Percentiles rank a stretch among this genome's conserved stretches.
Conservation (phyloP, 2,329 filamentous ascomycete genomes). For the Cephalotrichum gorgonifer region DNA sequence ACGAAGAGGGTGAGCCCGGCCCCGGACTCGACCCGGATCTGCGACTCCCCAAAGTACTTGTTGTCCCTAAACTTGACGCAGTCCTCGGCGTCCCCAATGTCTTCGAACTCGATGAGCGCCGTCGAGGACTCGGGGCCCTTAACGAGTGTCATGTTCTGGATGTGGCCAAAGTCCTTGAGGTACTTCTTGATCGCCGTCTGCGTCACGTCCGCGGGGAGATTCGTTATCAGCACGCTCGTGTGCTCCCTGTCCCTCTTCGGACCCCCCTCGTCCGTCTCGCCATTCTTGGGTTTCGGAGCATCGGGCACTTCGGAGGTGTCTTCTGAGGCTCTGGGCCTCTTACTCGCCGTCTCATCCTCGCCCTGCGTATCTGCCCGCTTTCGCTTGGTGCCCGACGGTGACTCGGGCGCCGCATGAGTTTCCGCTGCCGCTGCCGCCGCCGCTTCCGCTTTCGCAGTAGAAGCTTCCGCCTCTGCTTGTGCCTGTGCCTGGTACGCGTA, state of each 20-base stretch:
- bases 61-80: conserved; percentile 76
- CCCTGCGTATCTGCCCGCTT: conserved; percentile 51
- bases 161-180: conserved; percentile 80
- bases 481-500: conserved; percentile 24
- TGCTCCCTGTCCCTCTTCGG: conserved; percentile 83
- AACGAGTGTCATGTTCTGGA: conserved; percentile 65
- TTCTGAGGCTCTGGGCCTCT: conserved; percentile 51
- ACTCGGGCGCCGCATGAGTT: conserved; percentile 11
- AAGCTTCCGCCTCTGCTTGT: conserved; percentile 16
- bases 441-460: conserved; percentile 14
- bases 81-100: conserved; percentile 67
- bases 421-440: background rate
- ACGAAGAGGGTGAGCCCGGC: conserved; percentile 77
- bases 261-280: conserved; percentile 18
- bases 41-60: conserved; percentile 64
- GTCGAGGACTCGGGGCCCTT: conserved; percentile 49
- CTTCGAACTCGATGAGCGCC: conserved; percentile 77
- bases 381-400: conserved; percentile 48
- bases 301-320: conserved; percentile 17
- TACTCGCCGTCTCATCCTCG: conserved; percentile 40
- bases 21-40: conserved; percentile 65
- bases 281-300: conserved; percentile 6
- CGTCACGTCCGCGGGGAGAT: conserved; percentile 59
- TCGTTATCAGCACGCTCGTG: conserved; percentile 70
- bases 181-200: conserved; percentile 74